Evolutionary conservation across 257 asterid genomes (phyloP).

Genomic region (Coffea canephora): DNA sequence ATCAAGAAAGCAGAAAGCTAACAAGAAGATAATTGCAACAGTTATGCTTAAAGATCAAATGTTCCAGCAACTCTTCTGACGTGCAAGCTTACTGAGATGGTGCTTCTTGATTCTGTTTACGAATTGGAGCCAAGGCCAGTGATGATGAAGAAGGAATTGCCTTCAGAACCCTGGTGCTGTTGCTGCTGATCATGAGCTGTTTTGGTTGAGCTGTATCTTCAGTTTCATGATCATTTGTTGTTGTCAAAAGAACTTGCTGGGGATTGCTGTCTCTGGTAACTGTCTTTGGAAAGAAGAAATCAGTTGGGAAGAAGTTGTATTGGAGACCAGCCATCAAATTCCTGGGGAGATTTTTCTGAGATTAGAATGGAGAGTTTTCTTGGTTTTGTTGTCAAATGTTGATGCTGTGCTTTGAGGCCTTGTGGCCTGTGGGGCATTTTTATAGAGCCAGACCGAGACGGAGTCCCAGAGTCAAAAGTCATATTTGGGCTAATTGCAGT

Average conservation of each 20-base stretch:
- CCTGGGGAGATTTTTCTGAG: neutral
- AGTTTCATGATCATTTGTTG: constrained; percentile 24
- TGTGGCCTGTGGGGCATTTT: neutral
- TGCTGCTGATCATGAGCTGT: constrained; percentile 12
- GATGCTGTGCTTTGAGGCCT: no score
- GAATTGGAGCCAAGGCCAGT: constrained; percentile 26
- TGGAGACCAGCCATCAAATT: constrained; percentile 46
- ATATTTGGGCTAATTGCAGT: neutral
- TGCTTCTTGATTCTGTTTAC: constrained; percentile 25
- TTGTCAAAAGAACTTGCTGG: constrained; percentile 27
- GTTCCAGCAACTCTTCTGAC: neutral
- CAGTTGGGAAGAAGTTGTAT: constrained; percentile 59
- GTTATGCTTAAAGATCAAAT: no score
- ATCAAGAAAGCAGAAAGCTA: no score
- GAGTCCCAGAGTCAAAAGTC: neutral
- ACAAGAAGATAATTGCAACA: no score
- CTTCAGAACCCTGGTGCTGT: constrained; percentile 28
- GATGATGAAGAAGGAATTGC: constrained; percentile 29
- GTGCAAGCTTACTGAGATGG: neutral
- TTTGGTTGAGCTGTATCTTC: constrained; percentile 19
- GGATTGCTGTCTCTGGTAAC: constrained; percentile 28
- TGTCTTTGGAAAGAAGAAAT: constrained; percentile 43
- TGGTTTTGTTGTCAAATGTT: no score
- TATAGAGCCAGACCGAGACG: neutral
- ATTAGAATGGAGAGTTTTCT: neutral